Evolutionary conservation across 768 basidiomycete genomes (phyloP), one percentile per base, ranked within the genome.

Genomic region (Trametes villosa): DNA sequence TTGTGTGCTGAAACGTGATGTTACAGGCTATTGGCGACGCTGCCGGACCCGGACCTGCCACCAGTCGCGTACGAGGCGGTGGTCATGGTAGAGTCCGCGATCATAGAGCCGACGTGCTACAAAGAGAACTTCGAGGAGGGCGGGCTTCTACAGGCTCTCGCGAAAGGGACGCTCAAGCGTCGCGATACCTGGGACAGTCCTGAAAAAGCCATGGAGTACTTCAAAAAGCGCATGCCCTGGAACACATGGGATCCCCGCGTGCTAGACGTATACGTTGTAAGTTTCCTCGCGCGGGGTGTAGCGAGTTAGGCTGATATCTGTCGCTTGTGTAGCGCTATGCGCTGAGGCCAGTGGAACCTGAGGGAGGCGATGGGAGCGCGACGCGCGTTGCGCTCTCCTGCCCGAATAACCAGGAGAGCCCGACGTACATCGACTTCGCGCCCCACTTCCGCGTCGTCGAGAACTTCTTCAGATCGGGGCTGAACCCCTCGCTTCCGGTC

Each of bases 181-280:
- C 47, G 49, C 24, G 41, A 44, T 17, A 40, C 27, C 13, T 59
- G 57, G 57, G 22, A 26, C 41, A 34, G 15, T 20, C 49, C 49
- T 2, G 49, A 40, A 1, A 50, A 51, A 9, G 57, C 57, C 5
- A 24, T 30, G 27, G 22, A 27, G 50, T 59, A 52, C 42, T 52
- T 59, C 49, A 20, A 33, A 41, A 30, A 59, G 49, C 33, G 33
- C 33, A 7, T 7, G 8, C 33, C 33, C 8, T 34, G 33, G 33
- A 7, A 13, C 8, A 7, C 8, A 13, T 34, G 33, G 33, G 33
- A 34, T 34, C 33, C 33, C 13, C 33, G 33, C 33, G 33, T 34
- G 33, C 33, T 34, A 34, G 33, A 34, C 33, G 8, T 34, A 7
- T 34, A 34, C 33, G 33, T 34, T 13, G 33, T 34, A 13, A 34